Evolutionary conservation across 805 yeast genomes (phyloP).

Genomic region (Yarrowia yakushimensis): DNA sequence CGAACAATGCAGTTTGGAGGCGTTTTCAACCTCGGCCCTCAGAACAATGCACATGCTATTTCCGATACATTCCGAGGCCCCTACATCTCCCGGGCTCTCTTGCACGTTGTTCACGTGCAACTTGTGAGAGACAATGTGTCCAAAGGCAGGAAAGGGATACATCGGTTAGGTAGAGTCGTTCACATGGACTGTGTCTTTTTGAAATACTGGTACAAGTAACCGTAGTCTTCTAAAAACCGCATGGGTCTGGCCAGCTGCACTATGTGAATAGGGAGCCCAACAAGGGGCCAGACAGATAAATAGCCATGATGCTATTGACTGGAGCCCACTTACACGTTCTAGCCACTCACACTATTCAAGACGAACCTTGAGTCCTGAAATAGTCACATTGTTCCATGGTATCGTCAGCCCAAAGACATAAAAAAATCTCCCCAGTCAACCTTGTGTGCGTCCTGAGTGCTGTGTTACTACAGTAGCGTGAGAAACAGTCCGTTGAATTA

Average conservation of each 20-base stretch:
- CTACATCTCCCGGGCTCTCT: background rate
- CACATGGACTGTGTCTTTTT: background rate
- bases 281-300: background rate
- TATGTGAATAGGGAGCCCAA: background rate
- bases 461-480: no score
- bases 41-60: constrained; percentile 9
- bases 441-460: no score
- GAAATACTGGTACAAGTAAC: background rate
- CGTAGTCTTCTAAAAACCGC: background rate
- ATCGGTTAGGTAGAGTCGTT: background rate
- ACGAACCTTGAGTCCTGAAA: background rate
- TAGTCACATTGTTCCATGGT: no score
- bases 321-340: background rate
- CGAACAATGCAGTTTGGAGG: constrained; percentile 9
- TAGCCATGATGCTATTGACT: background rate
- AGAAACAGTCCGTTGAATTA: no score
- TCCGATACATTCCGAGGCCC: constrained; percentile 19
- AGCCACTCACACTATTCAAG: background rate
- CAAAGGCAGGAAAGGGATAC: background rate
- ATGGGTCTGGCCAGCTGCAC: background rate
- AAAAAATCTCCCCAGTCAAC: no score
- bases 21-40: constrained; percentile 3
- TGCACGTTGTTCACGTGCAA: constrained; percentile 10
- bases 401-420: no score
- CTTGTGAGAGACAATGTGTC: background rate